Evolutionary conservation across 306 rosid genomes (phyloP).

Genomic region (Quillaja saponaria): DNA sequence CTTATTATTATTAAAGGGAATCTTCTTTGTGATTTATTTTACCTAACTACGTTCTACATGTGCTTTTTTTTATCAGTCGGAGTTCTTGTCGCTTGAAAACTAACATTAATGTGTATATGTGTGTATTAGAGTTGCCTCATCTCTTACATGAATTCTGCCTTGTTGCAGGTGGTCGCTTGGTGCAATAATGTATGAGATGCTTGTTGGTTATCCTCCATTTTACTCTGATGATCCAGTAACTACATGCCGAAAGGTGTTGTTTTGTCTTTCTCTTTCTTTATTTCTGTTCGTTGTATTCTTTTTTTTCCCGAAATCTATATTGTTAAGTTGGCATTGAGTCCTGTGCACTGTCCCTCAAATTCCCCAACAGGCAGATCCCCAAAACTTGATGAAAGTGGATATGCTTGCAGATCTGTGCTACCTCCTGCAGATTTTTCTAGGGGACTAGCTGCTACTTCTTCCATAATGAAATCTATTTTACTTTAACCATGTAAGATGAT

Average conservation of each 20-base stretch:
- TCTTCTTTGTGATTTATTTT: slow-evolving; percentile 10
- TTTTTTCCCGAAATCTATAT: neutral
- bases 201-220: slow-evolving; percentile 97
- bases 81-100: slow-evolving; percentile 2
- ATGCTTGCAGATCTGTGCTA: no score
- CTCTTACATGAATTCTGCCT: slow-evolving; percentile 16
- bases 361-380: no score
- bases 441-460: slow-evolving; percentile 2
- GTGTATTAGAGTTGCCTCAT: slow-evolving; percentile 17
- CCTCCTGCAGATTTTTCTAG: neutral
- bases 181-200: slow-evolving; percentile 98
- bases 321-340: slow-evolving; percentile 4
- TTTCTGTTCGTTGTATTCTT: neutral
- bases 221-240: slow-evolving; percentile 90
- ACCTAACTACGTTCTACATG: neutral
- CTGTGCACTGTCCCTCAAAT: slow-evolving; percentile 2
- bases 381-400: no score
- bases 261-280: neutral
- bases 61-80: no score
- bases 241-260: slow-evolving; percentile 87
- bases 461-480: neutral
- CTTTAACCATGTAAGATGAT: slow-evolving; percentile 4
- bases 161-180: slow-evolving; percentile 91
- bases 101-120: slow-evolving; percentile 13
- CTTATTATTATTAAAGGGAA: neutral